A percentile compares a stretch with the other conserved stretches of the same genome.
These are phyloP conservation scores for Teunomyces panamensis DNA, from an alignment of 805 yeast species.

Conservation along the genomic window DNA sequence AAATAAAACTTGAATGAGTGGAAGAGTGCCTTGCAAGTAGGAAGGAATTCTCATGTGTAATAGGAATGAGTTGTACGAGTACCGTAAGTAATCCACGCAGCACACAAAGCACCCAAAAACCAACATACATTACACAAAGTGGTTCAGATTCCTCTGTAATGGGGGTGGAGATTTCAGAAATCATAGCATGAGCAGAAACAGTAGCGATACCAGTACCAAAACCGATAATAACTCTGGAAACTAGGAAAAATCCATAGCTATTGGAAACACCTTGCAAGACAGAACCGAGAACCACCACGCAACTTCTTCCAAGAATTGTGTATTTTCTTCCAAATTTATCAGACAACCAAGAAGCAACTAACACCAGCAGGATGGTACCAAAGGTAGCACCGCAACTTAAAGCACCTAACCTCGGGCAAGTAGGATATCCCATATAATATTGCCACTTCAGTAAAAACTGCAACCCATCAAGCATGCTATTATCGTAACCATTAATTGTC, in stretches of 20 bases:
- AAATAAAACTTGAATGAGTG: slow-evolving; percentile 36
- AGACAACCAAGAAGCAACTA: slow-evolving; percentile 24
- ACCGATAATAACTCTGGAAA: slow-evolving; percentile 48
- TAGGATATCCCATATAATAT: slow-evolving; percentile 27
- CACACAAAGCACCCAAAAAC: slow-evolving; percentile 52
- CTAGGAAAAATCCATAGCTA: slow-evolving; percentile 37
- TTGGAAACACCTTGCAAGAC: slow-evolving; percentile 35
- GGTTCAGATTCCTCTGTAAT: slow-evolving; percentile 19
- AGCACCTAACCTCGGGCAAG: slow-evolving; percentile 21
- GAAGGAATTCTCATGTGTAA: slow-evolving; percentile 55
- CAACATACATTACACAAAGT: slow-evolving; percentile 50
- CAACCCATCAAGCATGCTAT: slow-evolving; percentile 45
- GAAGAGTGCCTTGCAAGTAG: slow-evolving; percentile 47
- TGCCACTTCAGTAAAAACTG: slow-evolving; percentile 45
- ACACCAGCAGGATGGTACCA: slow-evolving; percentile 35
- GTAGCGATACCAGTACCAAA: slow-evolving; percentile 41
- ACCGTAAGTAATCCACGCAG: slow-evolving; percentile 52
- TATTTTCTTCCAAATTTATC: slow-evolving; percentile 44
- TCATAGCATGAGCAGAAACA: slow-evolving; percentile 46
- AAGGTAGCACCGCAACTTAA: slow-evolving; percentile 22
- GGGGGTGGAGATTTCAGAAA: slow-evolving; percentile 52
- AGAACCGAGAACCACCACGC: slow-evolving; percentile 28
- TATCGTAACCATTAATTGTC: slow-evolving; percentile 35
- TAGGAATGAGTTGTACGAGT: slow-evolving; percentile 26
- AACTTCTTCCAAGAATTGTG: slow-evolving; percentile 21